Base-by-base conservation (phyloP, 2,329 filamentous ascomycete genomes). In the Pyrenophora seminiperda region DNA sequence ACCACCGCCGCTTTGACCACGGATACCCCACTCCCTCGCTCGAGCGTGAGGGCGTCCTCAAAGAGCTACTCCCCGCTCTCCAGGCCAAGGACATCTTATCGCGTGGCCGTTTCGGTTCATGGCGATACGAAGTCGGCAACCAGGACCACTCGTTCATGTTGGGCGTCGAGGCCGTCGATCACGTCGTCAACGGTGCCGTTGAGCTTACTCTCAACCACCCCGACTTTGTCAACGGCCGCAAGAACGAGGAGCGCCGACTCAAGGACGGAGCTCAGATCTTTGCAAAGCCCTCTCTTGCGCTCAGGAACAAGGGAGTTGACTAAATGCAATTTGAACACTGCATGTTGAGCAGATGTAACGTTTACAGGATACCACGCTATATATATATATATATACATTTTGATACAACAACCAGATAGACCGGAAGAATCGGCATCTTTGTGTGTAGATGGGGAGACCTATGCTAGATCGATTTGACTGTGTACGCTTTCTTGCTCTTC, bases 111-210 rank as follows among this genome's bases (percentile, higher is more conserved):
- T 99, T 99, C 77, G 94, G 94, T 68, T 93, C 88, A 81, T 99
- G 94, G 94, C 84, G 91, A 72, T 99, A 99, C 80, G 94, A 99
- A 78, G 90, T 89, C 58, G 91, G 91, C 71, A 96, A 96, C 83
- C 91, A 96, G 82, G 92, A 97, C 77, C 92, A 97, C 83, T 93
- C 89, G 19, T 97, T 97, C 77, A 97, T 97, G 92, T 81, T 96
- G 56, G 92, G 92, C 72, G 92, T 96, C 15, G 92, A 97, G 79
- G 92, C 92, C 40, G 91, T 86, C 31, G 92, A 97, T 78, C 85
- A 90, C 79, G 90, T 96, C 70, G 84, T 92, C 76, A 92, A 88
- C 75, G 92, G 92, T 62, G 87, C 90, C 30, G 89, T 92, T 37
- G 92, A 97, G 82, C 79, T 96, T 70, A 96, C 92, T 24, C 84